Percentiles rank a stretch among this genome's conserved stretches.
phyloP scores from a whole-genome alignment of 163 green algal species.

The Scenedesmus sp. region DNA sequence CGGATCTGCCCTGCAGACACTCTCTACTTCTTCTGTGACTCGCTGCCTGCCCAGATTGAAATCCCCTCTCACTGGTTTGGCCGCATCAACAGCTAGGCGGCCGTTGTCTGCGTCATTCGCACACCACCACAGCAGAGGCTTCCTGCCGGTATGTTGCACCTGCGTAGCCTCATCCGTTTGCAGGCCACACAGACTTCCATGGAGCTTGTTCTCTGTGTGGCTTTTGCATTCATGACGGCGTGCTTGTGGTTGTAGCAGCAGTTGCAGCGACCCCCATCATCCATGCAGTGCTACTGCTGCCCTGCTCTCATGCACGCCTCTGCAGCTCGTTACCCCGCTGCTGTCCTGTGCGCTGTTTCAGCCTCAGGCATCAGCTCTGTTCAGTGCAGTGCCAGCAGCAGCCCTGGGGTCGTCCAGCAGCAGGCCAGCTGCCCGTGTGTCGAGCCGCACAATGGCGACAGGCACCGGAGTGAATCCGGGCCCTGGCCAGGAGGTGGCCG shows the following conservation, averaged over 20 bases:
- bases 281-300: slow-evolving; percentile 6
- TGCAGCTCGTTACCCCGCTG: neutral
- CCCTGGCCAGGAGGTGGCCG: slow-evolving; percentile 32
- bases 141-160: neutral
- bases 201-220: too few species aligned
- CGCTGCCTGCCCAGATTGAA: neutral
- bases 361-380: neutral
- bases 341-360: neutral
- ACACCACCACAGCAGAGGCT: neutral
- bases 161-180: neutral
- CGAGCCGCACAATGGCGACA: slow-evolving; percentile 30
- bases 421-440: neutral
- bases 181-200: too few species aligned
- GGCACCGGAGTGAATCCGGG: neutral
- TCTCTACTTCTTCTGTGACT: neutral
- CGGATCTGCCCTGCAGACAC: neutral
- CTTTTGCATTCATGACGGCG: too few species aligned
- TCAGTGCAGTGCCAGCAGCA: slow-evolving; percentile 22
- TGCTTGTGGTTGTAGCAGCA: neutral
- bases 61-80: neutral
- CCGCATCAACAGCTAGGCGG: neutral
- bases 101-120: neutral
- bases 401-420: slow-evolving; percentile 29
- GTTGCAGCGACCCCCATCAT: neutral
- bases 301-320: neutral